A percentile compares a stretch with the other conserved stretches of the same genome.
Evolutionary conservation across 768 basidiomycete genomes (phyloP).

Genomic region (Lanmaoa pseudosensibilis): DNA sequence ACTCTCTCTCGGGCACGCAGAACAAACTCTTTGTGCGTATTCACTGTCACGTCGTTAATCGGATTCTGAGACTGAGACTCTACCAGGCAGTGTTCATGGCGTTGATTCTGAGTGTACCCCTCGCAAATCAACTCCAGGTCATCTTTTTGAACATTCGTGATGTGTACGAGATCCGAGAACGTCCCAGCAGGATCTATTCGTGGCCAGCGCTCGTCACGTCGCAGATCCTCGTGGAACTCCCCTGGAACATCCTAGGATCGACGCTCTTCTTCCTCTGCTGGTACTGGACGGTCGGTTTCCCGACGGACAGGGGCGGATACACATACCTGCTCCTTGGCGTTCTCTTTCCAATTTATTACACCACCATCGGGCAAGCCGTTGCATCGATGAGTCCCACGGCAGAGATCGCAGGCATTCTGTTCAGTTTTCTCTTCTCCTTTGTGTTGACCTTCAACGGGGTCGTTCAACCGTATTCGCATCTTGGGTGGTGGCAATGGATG

Average conservation of each 20-base stretch:
- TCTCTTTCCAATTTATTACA: slow-evolving; percentile 60
- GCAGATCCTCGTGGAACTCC: slow-evolving; percentile 56
- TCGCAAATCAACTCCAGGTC: slow-evolving; percentile 64
- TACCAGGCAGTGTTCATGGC: slow-evolving; percentile 55
- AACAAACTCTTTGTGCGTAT: slow-evolving; percentile 63
- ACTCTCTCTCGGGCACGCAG: slow-evolving; percentile 57
- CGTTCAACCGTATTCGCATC: slow-evolving; percentile 58
- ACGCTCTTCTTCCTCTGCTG: slow-evolving; percentile 62
- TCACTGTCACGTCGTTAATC: neutral
- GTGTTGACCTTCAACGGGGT: slow-evolving; percentile 70
- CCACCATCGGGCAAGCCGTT: slow-evolving; percentile 58
- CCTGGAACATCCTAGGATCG: slow-evolving; percentile 61
- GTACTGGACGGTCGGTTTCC: slow-evolving; percentile 71
- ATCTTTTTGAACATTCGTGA: slow-evolving; percentile 58
- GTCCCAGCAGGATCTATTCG: slow-evolving; percentile 62
- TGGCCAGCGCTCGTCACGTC: slow-evolving; percentile 61
- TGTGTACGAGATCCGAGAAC: slow-evolving; percentile 67
- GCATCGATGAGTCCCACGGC: slow-evolving; percentile 61
- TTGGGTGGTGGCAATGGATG: slow-evolving; percentile 78
- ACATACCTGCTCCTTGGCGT: slow-evolving; percentile 55
- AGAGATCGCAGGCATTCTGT: slow-evolving; percentile 59
- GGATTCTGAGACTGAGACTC: neutral
- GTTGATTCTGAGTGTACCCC: slow-evolving; percentile 48
- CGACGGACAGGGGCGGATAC: slow-evolving; percentile 53
- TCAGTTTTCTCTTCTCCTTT: slow-evolving; percentile 60